These are phyloP conservation scores for Cercophora scortea DNA, from an alignment of 495 filamentous ascomycete species.

Conservation along the genomic window DNA sequence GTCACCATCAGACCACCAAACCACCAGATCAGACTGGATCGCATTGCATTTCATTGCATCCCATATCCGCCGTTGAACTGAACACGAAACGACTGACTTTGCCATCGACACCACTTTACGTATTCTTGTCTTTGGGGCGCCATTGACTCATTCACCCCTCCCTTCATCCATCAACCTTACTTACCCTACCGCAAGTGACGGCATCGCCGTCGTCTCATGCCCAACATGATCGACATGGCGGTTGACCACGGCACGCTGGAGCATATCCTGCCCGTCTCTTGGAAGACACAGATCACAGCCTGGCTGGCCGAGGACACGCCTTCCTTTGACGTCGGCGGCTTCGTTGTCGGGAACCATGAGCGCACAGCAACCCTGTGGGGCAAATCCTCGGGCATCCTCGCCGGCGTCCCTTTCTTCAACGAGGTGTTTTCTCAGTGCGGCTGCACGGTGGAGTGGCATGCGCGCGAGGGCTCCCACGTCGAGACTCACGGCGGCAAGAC, in stretches of 20 bases:
- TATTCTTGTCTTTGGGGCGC: no score
- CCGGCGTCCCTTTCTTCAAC: slow-evolving; percentile 90
- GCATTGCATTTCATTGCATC: no score
- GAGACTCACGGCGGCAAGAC: slow-evolving; percentile 38
- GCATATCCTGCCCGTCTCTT: slow-evolving; percentile 75
- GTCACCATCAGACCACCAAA: background rate
- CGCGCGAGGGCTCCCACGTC: slow-evolving; percentile 63
- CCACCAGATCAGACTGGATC: background rate
- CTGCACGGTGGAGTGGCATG: slow-evolving; percentile 85
- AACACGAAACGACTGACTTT: no score
- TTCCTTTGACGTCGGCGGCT: slow-evolving; percentile 93
- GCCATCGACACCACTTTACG: no score
- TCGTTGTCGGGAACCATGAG: slow-evolving; percentile 77
- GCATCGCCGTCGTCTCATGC: background rate
- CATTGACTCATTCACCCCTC: no score
- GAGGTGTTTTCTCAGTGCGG: slow-evolving; percentile 87
- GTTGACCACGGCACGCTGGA: slow-evolving; percentile 64
- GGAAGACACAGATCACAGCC: slow-evolving; percentile 67
- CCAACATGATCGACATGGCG: slow-evolving; percentile 27
- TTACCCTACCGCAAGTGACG: no score
- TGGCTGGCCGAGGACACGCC: slow-evolving; percentile 97
- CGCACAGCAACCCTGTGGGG: slow-evolving; percentile 78
- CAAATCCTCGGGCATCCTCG: slow-evolving; percentile 82
- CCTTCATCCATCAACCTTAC: no score
- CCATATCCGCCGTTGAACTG: no score